Evolutionary conservation across 768 basidiomycete species (phyloP), one percentile per base, ranked within the genome.

Genomic region (Phlebiopsis gigantea): DNA sequence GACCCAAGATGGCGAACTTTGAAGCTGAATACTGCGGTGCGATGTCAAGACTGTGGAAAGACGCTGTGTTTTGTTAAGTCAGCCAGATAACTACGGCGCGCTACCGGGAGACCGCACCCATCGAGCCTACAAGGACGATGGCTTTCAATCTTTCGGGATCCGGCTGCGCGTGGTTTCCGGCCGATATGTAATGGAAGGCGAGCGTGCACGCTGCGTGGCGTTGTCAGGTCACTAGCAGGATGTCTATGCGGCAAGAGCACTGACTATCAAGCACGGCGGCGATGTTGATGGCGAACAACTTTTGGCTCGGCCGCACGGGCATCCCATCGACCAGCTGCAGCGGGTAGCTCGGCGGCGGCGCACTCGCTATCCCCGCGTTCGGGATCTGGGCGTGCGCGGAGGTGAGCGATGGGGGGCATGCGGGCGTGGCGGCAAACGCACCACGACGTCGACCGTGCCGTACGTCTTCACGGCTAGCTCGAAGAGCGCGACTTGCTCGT

Each of bases 81-180:
- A 34, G 14, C 19, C 30, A 19, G 9, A 26, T 1, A 24, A 26
- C 12, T 46, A 7, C 15, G 24, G 3, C 25, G 26, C 2, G 28
- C 30, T 12, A 31, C 12, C 15, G 15, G 8, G n/a, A 59, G 8
- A 14, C 31, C 69, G 19, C 39, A 68, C 70, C 68, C 60, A 73
- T 63, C 7, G 71, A 72, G 24, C 72, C 71, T 1, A 72, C 62
- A 7, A 72, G 52, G 0, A 72, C 63, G 46, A 73, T 59, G 4
- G 69, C 61, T 49, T 70, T 72, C 44, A 64, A 59, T 3, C 56
- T 46, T 24, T 49, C 22, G 5, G 46, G 29, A n/a, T 31, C 61
- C 22, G 31, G 14, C 31, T 6, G 31, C 31, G 28, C 44, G 22
- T 49, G 22, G 25, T 61, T 54, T 21, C 63, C 59, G 8, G 51